Evolutionary conservation across 495 filamentous ascomycete species (phyloP).

Genomic region (Aspergillus heteromorphus): DNA sequence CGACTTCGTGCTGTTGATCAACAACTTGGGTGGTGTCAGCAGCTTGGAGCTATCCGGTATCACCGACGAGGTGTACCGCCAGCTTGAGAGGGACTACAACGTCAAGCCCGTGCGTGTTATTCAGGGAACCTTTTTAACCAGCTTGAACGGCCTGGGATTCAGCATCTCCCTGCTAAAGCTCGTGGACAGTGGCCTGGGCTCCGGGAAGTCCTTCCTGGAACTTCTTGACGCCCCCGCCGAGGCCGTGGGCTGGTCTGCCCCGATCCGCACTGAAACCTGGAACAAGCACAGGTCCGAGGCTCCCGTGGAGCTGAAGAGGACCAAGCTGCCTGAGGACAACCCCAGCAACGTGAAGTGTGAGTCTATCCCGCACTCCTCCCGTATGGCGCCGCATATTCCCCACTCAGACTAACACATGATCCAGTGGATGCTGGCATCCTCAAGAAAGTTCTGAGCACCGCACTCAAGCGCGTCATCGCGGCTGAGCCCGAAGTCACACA

Average conservation of each 20-base stretch:
- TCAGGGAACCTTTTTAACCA: constrained; percentile 66
- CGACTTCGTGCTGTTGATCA: constrained; percentile 73
- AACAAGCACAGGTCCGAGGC: constrained; percentile 32
- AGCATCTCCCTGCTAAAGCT: constrained; percentile 80
- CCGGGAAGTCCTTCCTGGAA: constrained; percentile 73
- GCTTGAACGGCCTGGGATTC: constrained; percentile 89
- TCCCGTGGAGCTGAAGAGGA: constrained; percentile 43
- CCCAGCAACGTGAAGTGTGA: constrained; percentile 65
- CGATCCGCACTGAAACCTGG: constrained; percentile 57
- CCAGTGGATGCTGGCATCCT: constrained; percentile 56
- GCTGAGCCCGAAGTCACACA: constrained; percentile 80
- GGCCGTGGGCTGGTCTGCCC: constrained; percentile 77
- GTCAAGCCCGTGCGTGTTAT: constrained; percentile 66
- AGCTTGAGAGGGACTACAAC: constrained; percentile 62
- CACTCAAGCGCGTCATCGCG: constrained; percentile 63
- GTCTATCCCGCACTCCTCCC: constrained; percentile 11
- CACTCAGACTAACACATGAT: constrained; percentile 12
- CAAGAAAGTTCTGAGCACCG: constrained; percentile 57
- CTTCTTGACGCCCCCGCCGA: constrained; percentile 82
- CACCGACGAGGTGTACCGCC: constrained; percentile 76
- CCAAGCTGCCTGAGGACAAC: constrained; percentile 50
- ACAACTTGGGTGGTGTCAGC: constrained; percentile 92
- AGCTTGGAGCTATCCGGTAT: constrained; percentile 85
- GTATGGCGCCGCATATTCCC: background rate
- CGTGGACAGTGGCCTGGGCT: constrained; percentile 70